These are phyloP conservation scores for Cichorium intybus DNA, from an alignment of 140 eudicot genomes.

Conservation along the genomic window DNA sequence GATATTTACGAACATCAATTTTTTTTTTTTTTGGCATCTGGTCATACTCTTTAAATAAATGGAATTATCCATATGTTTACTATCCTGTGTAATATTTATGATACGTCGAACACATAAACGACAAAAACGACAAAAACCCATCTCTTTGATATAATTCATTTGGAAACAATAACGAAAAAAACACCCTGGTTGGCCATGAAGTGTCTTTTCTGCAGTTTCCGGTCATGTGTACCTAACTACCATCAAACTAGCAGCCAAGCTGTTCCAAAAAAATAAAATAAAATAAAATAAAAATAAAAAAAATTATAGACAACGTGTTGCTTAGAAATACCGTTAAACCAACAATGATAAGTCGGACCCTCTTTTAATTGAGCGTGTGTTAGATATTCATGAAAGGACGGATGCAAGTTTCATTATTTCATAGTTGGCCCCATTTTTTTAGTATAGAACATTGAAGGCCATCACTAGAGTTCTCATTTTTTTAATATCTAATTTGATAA, in stretches of 20 bases:
- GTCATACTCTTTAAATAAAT: neutral
- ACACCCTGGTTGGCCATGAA: neutral
- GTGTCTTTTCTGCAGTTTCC: slow-evolving; percentile 8
- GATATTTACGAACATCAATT: neutral
- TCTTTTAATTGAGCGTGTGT: slow-evolving; percentile 12
- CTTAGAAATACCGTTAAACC: neutral
- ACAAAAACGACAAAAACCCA: no score
- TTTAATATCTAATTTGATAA: no score
- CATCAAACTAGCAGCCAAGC: neutral
- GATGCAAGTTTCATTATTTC: neutral
- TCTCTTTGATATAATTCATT: no score
- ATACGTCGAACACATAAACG: neutral
- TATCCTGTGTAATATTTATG: neutral
- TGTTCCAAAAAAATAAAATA: no score
- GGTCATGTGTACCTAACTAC: neutral
- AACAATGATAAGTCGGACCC: neutral
- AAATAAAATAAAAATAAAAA: no score
- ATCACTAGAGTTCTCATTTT: no score
- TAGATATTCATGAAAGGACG: neutral
- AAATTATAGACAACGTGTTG: neutral
- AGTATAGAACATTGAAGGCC: neutral
- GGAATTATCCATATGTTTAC: neutral
- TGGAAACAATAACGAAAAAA: neutral
- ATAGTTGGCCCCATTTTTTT: neutral
- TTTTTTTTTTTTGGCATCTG: neutral